Evolutionary conservation across 2,329 filamentous ascomycete genomes (phyloP), one percentile per base, ranked within the genome.

Genomic region (Chlorencoelia australis): DNA sequence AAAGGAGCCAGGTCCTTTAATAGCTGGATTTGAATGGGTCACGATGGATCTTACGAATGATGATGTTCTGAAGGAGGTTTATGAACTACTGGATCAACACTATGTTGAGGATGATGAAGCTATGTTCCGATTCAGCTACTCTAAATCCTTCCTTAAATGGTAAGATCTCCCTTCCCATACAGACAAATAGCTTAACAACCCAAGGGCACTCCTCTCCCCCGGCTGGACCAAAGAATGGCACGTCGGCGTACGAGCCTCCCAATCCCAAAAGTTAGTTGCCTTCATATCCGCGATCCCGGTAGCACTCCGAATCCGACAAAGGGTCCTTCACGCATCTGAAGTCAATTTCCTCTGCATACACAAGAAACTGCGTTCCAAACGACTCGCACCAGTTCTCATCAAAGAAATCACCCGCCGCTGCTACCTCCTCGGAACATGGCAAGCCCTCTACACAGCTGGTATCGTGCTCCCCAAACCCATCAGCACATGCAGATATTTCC

Each of bases 261-360:
- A 82, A 49, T 93, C 85, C 26, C 75, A 76, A 53, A 93, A 89
- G 57, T 76, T 98, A 11, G 87, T 95, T 34, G 91, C 88, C 38
- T 95, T 94, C 61, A 96, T 98, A 57, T 93, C 87, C 26, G 91
- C 87, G 50, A 84, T 96, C 30, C 91, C 91, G 1, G 79, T 91
- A 42, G 73, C 79, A 46, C 68, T 98, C 39, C 79, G 82, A 35
- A 79, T 98, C 28, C 82, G 88, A 45, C 68, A 81, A 41, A 82
- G 82, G 41, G 64, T 73, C 39, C 64, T 98, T 42, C 74, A 78
- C 44, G 80, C 83, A 49, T 87, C 84, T 32, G 91, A 98, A 60
- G 91, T 98, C 63, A 98, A 98, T 67, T 98, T 96, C 64, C 79
- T 98, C 48, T 94, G 88, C 55, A 81, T 98, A 37, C 91, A 98